Conservation (phyloP, 2,329 filamentous ascomycete species). For the Aspergillus latus region DNA sequence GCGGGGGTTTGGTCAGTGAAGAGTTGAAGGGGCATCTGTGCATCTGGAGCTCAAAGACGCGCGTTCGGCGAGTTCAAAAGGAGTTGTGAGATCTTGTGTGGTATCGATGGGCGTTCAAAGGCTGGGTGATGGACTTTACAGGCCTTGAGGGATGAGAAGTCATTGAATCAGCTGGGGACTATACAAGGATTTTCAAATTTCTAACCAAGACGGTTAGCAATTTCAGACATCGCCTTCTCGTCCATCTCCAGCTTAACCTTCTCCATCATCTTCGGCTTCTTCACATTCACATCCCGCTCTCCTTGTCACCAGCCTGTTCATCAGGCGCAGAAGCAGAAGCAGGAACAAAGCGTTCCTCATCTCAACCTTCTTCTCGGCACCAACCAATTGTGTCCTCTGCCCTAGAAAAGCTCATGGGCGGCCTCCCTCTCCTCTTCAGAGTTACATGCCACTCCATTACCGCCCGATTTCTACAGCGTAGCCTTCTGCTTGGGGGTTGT, state of each 20-base stretch:
- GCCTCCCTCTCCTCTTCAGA: background rate
- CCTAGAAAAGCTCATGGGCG: background rate
- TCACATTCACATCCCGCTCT: background rate
- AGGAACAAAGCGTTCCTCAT: background rate
- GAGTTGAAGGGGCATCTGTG: too few species aligned
- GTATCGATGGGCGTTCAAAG: too few species aligned
- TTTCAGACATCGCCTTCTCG: background rate
- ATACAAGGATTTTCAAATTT: too few species aligned
- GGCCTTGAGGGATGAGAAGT: too few species aligned
- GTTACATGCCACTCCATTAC: background rate
- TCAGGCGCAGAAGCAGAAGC: background rate
- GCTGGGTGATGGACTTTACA: too few species aligned
- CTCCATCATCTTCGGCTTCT: background rate
- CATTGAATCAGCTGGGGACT: too few species aligned
- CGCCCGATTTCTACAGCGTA: background rate
- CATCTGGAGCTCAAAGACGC: too few species aligned
- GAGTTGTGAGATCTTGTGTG: too few species aligned
- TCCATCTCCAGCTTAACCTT: too few species aligned
- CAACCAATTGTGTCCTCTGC: background rate
- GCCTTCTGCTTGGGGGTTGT: background rate
- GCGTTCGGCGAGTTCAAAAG: too few species aligned
- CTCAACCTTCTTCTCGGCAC: background rate
- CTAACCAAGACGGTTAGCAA: too few species aligned
- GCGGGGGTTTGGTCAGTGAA: too few species aligned
- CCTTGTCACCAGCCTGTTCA: background rate